phyloP scores from a whole-genome alignment of 441 rosid species.

The Omphalea diandra region DNA sequence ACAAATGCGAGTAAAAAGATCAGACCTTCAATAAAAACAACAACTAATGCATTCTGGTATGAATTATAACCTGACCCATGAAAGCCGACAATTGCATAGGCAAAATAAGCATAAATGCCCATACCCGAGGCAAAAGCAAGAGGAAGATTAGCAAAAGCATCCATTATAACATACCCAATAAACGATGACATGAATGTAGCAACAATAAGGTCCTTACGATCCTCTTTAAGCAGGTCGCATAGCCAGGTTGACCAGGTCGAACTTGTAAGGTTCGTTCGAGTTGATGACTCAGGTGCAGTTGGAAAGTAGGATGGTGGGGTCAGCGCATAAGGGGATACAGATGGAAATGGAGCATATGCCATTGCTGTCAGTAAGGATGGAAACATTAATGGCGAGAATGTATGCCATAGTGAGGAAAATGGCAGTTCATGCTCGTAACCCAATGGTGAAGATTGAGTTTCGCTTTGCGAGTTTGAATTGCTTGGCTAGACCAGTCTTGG shows the following conservation, averaged over 20 bases:
- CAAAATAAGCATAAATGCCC: conserved; percentile 91
- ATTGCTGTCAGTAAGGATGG: conserved; percentile 86
- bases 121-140: conserved; percentile 91
- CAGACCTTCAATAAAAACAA: conserved; percentile 73
- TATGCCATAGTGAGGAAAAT: conserved; percentile 96
- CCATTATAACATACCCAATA: conserved; percentile 82
- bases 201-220: conserved; percentile 73
- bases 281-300: conserved; percentile 53
- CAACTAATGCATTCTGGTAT: conserved; percentile 66
- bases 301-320: conserved; percentile 39
- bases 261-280: conserved; percentile 67
- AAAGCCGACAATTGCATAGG: conserved; percentile 89
- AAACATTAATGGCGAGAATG: conserved; percentile 91
- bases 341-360: conserved; percentile 87
- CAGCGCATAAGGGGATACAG: conserved; percentile 71
- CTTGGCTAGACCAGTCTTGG: conserved; percentile 53
- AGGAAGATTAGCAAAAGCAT: conserved; percentile 77
- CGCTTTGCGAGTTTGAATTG: conserved; percentile 70
- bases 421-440: conserved; percentile 94
- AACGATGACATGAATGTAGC: conserved; percentile 80
- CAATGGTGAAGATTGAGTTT: conserved; percentile 83
- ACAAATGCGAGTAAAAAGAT: conserved; percentile 71
- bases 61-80: conserved; percentile 87
- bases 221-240: conserved; percentile 56
- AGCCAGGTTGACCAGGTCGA: conserved; percentile 89